Conservation (phyloP, 2,329 filamentous ascomycete species). For the Lasiodiplodia sp. region DNA sequence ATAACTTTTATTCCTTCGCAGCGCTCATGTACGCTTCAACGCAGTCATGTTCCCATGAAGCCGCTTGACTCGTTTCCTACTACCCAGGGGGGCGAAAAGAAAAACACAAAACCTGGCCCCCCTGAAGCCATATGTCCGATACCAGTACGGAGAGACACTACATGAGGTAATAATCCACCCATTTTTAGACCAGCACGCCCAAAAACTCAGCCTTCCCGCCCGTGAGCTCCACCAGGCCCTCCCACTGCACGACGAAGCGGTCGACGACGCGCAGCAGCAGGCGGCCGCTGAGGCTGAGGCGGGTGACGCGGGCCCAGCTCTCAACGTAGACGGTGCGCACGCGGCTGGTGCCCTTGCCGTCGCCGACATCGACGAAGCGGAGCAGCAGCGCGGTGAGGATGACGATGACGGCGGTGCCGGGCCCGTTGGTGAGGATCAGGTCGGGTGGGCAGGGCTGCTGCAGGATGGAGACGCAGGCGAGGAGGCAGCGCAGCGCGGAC, state of each 20-base stretch:
- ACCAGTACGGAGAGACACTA: no score
- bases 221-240: slow-evolving; percentile 59
- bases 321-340: slow-evolving; percentile 87
- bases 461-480: slow-evolving; percentile 34
- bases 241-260: slow-evolving; percentile 84
- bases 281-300: slow-evolving; percentile 83
- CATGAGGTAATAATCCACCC: no score
- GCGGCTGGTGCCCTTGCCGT: slow-evolving; percentile 53
- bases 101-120: no score
- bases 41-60: no score
- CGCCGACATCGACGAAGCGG: slow-evolving; percentile 57
- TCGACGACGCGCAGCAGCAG: slow-evolving; percentile 77
- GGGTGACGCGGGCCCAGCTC: slow-evolving; percentile 86
- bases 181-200: slow-evolving; percentile 45
- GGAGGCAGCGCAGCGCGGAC: slow-evolving; percentile 70
- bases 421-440: slow-evolving; percentile 85
- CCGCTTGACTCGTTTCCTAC: no score
- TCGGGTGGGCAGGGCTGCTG: slow-evolving; percentile 61
- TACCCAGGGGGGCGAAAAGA: no score
- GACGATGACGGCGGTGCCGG: slow-evolving; percentile 84
- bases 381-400: slow-evolving; percentile 64
- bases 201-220: slow-evolving; percentile 53
- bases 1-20: no score
- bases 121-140: no score
- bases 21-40: no score